Evolutionary conservation across 805 yeast genomes (phyloP), one percentile per base, ranked within the genome.

Genomic region (Tetrapisispora phaffii): DNA sequence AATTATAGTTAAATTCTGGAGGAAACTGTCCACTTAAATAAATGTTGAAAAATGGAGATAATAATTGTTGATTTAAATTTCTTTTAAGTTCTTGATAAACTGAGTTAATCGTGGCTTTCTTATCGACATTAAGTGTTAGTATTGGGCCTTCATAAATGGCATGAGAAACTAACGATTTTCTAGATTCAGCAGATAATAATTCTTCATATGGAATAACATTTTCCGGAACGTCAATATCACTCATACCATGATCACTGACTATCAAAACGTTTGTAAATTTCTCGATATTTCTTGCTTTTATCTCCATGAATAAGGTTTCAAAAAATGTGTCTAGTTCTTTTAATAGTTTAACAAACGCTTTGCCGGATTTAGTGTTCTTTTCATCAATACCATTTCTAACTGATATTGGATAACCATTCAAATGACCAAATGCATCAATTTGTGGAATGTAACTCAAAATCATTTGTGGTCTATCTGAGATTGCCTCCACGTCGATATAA

Each of bases 181-280:
- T 39, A 6, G 44, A 52, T 1, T 60, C 55, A 48, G 74, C 48
- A 54, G 78, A 79, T 10, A 86, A 63, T 16, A 85, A 49, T 50
- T 87, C 93, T 59, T 87, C 96, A 48, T 89, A 62, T 49, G 77
- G 12, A 12, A 43, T 35, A 1, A 32, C 39, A 39, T 79, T 76
- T 50, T 79, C 47, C 8, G 51, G 47, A 26, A 49, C 75, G 0
- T 85, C 74, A 1, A 95, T 83, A 7, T 95, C 90, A 0, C 94
- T 82, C 95, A 87, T 88, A 10, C 96, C 96, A 60, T 88, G 96
- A 61, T 89, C 96, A 38, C 95, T 85, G 3, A 89, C 83, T 36
- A 89, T 67, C 0, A 90, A 65, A 19, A 89, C 64, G 59, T 90
- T 89, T 17, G 83, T 84, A 35, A 86, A 71, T 20, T 78, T 71